Conservation (phyloP, 306 rosid genomes). For the Malus sieversii region DNA sequence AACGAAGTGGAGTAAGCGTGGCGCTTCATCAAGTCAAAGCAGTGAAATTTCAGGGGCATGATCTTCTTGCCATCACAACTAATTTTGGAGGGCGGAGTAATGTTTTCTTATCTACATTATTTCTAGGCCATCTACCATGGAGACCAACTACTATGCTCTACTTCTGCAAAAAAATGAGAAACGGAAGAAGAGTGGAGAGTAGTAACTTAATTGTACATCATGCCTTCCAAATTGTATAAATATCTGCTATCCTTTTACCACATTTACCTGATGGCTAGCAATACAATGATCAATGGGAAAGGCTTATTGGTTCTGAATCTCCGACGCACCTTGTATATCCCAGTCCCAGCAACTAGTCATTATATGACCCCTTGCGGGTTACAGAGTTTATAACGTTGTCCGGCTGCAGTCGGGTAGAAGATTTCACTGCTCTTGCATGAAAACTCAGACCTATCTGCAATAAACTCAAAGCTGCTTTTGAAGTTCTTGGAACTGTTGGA, state of each 20-base stretch:
- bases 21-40: conserved; percentile 31
- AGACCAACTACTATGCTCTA: not conserved
- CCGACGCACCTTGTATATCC: not conserved
- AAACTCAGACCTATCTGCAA: not conserved
- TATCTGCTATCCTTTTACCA: not conserved
- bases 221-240: not conserved
- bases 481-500: not conserved
- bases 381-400: not conserved
- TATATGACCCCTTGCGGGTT: not conserved
- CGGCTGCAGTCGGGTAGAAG: not conserved
- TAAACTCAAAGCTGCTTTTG: not conserved
- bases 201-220: not conserved
- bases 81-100: not conserved
- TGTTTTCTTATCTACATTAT: not conserved
- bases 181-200: not conserved
- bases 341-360: not conserved
- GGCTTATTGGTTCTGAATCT: not conserved
- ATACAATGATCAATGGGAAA: not conserved
- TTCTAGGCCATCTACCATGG: not conserved
- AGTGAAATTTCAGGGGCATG: conserved; percentile 16
- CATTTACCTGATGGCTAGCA: not conserved
- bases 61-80: conserved; percentile 14
- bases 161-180: not conserved
- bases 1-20: conserved; percentile 51
- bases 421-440: not conserved